Conservation (phyloP, 352 stramenopile species). For the Globisporangium carolinianum region DNA sequence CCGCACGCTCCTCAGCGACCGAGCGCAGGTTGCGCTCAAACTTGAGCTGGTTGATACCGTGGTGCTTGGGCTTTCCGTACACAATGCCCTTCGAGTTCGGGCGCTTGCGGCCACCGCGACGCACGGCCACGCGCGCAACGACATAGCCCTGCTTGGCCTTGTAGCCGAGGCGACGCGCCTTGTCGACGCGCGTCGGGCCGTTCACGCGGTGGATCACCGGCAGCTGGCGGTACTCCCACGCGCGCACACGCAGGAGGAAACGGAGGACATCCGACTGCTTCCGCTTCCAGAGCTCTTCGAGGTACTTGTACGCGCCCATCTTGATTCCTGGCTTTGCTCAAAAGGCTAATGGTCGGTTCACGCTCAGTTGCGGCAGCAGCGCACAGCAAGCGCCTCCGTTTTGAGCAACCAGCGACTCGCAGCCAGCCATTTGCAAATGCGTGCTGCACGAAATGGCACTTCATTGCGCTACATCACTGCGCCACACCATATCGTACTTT, state of each 20-base stretch:
- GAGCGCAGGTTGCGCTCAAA: conserved; percentile 97
- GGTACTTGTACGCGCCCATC: conserved; percentile 99
- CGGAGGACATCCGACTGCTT: conserved; percentile 99
- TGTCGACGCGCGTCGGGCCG: conserved; percentile 96
- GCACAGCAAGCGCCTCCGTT: neutral
- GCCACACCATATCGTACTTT: neutral
- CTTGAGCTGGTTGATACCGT: conserved; percentile 99
- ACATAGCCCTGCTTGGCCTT: conserved; percentile 99
- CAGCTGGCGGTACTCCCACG: conserved; percentile 98
- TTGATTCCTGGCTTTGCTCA: conserved; percentile 37
- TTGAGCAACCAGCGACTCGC: neutral
- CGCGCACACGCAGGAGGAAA: conserved; percentile 98
- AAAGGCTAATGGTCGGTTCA: conserved; percentile 21
- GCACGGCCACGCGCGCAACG: conserved; percentile 96
- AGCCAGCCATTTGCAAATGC: neutral
- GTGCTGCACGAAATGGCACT: neutral
- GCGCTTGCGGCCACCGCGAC: conserved; percentile 98
- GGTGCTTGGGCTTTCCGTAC: conserved; percentile 99
- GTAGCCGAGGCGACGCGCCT: conserved; percentile 99
- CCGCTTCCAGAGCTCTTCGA: conserved; percentile 99
- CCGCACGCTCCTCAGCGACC: conserved; percentile 98
- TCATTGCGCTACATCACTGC: neutral
- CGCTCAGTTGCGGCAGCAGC: neutral
- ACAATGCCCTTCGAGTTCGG: conserved; percentile 99
- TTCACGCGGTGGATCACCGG: conserved; percentile 94